phyloP scores from a whole-genome alignment of 192 early-diverging fungal species.

The Gaertneriomyces sp. region DNA sequence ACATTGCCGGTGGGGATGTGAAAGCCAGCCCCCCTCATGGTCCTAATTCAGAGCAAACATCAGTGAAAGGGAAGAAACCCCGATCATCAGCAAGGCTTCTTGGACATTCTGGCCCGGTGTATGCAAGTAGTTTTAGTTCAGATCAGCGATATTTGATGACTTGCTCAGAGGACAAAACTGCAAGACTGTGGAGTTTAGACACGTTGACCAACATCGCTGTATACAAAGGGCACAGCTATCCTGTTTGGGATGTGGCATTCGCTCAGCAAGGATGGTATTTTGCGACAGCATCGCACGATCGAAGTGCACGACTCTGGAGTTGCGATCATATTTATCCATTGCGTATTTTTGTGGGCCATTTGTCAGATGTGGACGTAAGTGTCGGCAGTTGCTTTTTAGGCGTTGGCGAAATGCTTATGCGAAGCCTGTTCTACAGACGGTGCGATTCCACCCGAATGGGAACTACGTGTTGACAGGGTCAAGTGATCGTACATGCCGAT shows the following conservation, averaged over 20 bases:
- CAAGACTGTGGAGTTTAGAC: conserved; percentile 92
- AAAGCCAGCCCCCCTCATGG: not conserved
- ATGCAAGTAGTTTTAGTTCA: conserved; percentile 78
- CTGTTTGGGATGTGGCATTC: conserved; percentile 95
- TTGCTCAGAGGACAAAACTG: conserved; percentile 86
- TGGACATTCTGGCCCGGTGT: conserved; percentile 91
- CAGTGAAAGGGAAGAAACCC: not conserved
- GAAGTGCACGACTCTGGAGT: conserved; percentile 94
- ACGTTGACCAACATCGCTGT: conserved; percentile 87
- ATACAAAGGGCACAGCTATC: conserved; percentile 96
- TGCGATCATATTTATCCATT: conserved; percentile 94
- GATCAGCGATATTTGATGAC: conserved; percentile 85
- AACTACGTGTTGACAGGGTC: conserved; percentile 93
- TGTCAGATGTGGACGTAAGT: conserved; percentile 92
- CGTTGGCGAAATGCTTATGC: not conserved
- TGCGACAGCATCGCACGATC: conserved; percentile 92
- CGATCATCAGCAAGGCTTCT: conserved; percentile 57
- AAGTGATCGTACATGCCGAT: conserved; percentile 77
- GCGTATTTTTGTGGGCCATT: conserved; percentile 96
- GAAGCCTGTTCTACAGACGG: conserved; percentile 47
- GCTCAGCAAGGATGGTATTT: conserved; percentile 92
- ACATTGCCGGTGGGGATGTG: conserved; percentile 39
- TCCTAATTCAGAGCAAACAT: not conserved
- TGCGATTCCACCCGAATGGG: conserved; percentile 95
- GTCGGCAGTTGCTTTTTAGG: conserved; percentile 25